These are phyloP conservation scores for Boletellus ananiceps DNA, from an alignment of 768 basidiomycete genomes.

Conservation along the genomic window DNA sequence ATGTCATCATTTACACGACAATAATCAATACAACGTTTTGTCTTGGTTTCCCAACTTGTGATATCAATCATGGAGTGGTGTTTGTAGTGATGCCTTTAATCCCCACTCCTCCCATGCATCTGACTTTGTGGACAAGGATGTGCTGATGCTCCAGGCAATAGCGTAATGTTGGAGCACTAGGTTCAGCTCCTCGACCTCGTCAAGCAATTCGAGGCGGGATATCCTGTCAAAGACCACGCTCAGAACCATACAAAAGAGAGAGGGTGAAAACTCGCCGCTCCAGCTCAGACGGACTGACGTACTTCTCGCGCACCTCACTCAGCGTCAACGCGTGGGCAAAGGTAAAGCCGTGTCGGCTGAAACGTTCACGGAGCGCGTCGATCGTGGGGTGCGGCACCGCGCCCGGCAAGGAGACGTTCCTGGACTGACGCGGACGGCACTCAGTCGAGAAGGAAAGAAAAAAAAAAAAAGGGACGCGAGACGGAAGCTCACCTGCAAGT, in stretches of 20 bases:
- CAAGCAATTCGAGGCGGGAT: slow-evolving; percentile 76
- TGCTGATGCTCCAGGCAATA: slow-evolving; percentile 58
- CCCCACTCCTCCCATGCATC: slow-evolving; percentile 17
- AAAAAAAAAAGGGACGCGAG: background rate
- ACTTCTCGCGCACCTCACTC: slow-evolving; percentile 57
- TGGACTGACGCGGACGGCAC: slow-evolving; percentile 39
- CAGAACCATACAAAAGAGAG: background rate
- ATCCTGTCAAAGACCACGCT: slow-evolving; percentile 44
- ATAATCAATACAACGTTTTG: slow-evolving; percentile 4
- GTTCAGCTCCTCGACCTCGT: slow-evolving; percentile 93
- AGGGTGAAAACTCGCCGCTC: slow-evolving; percentile 42
- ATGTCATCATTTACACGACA: slow-evolving; percentile 3
- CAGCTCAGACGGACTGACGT: slow-evolving; percentile 46
- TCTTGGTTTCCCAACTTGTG: no score
- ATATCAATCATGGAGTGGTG: background rate
- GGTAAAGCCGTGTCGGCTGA: slow-evolving; percentile 54
- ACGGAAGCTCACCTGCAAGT: slow-evolving; percentile 58
- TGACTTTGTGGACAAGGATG: background rate
- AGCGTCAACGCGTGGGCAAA: slow-evolving; percentile 56
- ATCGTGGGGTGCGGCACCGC: slow-evolving; percentile 57
- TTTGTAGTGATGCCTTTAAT: background rate
- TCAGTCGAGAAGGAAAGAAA: background rate
- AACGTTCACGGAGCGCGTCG: slow-evolving; percentile 52
- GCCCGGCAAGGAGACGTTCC: slow-evolving; percentile 74
- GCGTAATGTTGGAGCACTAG: slow-evolving; percentile 88